Conservation (phyloP, 208 protist genomes). For the Leishmania major region DNA sequence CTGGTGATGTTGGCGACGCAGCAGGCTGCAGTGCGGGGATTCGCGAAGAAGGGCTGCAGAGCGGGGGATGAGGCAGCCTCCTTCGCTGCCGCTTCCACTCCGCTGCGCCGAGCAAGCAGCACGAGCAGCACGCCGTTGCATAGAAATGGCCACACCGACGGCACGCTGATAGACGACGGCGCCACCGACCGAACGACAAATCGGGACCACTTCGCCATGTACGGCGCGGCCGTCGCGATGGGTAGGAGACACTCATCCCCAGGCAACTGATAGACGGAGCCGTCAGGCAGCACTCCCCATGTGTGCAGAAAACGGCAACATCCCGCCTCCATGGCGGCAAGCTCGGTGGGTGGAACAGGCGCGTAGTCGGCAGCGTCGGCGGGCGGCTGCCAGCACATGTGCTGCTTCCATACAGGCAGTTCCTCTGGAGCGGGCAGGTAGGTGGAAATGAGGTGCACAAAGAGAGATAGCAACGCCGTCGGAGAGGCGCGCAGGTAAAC, state of each 20-base stretch:
- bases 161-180: constrained; percentile 57
- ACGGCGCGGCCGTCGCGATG: constrained; percentile 47
- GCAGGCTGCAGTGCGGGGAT: constrained; percentile 50
- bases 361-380: constrained; percentile 16
- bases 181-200: constrained; percentile 19
- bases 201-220: constrained; percentile 40
- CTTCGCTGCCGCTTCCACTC: constrained; percentile 5
- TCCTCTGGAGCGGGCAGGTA: constrained; percentile 48
- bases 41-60: constrained; percentile 33
- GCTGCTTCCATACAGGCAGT: constrained; percentile 23
- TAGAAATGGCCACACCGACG: constrained; percentile 80
- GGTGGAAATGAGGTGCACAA: constrained; percentile 50
- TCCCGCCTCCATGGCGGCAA: constrained; percentile 45
- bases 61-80: neutral
- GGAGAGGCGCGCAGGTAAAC: constrained; percentile 38
- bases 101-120: constrained; percentile 40
- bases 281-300: constrained; percentile 57
- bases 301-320: constrained; percentile 56
- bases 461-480: constrained; percentile 45
- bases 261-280: constrained; percentile 50
- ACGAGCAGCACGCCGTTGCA: constrained; percentile 73
- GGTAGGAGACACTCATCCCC: constrained; percentile 64
- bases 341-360: constrained; percentile 6
- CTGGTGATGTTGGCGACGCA: constrained; percentile 61
- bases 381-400: constrained; percentile 49